Percentiles rank a stretch among this genome's conserved stretches.
Evolutionary conservation across 176 grass and related monocot genomes (phyloP).

Genomic region (Oryza nivara): DNA sequence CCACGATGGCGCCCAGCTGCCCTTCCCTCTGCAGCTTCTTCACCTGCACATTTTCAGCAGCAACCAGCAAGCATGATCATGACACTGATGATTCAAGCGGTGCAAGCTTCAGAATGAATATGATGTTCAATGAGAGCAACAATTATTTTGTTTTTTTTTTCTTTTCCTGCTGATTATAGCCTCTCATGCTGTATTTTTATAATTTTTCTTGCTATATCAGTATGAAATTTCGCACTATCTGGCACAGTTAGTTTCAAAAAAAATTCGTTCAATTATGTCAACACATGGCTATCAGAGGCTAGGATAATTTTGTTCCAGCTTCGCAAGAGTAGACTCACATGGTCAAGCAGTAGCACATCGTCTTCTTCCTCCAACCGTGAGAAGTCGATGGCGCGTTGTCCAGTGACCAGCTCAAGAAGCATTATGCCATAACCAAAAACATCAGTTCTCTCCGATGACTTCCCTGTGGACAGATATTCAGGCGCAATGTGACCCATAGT

Average conservation of each 20-base stretch:
- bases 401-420: constrained; percentile 94
- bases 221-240: too few relatives aligned
- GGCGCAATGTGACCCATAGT: constrained; percentile 99
- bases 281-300: too few relatives aligned
- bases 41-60: constrained; percentile 51
- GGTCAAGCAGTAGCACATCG: constrained; percentile 90
- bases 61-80: not conserved
- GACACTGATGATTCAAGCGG: not conserved
- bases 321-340: constrained; percentile 58
- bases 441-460: constrained; percentile 92
- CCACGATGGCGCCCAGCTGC: constrained; percentile 63
- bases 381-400: constrained; percentile 93
- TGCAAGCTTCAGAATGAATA: not conserved
- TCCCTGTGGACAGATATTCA: constrained; percentile 93
- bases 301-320: too few relatives aligned
- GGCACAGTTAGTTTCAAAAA: too few relatives aligned
- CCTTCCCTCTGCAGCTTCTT: constrained; percentile 93
- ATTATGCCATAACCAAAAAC: constrained; percentile 97
- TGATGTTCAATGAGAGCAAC: not conserved
- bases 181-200: too few relatives aligned
- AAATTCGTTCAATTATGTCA: too few relatives aligned
- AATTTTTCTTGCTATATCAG: too few relatives aligned
- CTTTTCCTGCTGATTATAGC: too few relatives aligned
- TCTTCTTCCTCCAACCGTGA: constrained; percentile 97
- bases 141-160: too few relatives aligned